These are phyloP conservation scores for Talaromyces sp. DNA, from an alignment of 2,329 filamentous ascomycete genomes.

Conservation along the genomic window DNA sequence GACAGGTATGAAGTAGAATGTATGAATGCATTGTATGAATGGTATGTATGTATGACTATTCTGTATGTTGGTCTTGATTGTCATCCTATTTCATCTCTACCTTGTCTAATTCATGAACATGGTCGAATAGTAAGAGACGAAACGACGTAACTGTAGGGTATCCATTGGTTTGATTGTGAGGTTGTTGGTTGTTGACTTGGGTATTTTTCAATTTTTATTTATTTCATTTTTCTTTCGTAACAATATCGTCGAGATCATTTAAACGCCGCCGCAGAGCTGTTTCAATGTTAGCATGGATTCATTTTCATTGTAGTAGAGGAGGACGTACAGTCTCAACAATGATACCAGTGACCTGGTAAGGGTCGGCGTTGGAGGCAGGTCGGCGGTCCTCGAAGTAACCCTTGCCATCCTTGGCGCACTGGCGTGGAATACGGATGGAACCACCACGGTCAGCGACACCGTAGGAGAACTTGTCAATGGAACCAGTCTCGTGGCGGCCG, in stretches of 20 bases:
- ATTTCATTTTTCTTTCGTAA: constrained; percentile 11
- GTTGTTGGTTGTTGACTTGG: constrained; percentile 3
- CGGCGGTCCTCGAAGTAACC: constrained; percentile 90
- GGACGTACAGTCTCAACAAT: constrained; percentile 66
- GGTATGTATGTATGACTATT: constrained; percentile 9
- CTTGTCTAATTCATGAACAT: constrained; percentile 14
- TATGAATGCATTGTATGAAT: constrained; percentile 10
- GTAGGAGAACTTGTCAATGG: constrained; percentile 89
- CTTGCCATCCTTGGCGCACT: constrained; percentile 80
- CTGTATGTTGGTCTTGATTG: constrained; percentile 9
- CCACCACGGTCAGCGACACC: constrained; percentile 95
- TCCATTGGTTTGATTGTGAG: constrained; percentile 10
- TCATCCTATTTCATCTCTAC: constrained; percentile 13
- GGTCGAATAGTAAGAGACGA: constrained; percentile 4
- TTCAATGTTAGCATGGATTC: not conserved
- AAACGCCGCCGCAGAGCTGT: constrained; percentile 43
- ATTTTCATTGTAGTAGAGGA: too few species aligned
- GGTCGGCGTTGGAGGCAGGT: constrained; percentile 81
- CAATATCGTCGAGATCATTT: constrained; percentile 40
- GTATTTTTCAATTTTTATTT: constrained; percentile 10
- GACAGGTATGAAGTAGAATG: not conserved
- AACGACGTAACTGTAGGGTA: constrained; percentile 10
- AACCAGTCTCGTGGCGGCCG: constrained; percentile 88
- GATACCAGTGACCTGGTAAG: constrained; percentile 80
- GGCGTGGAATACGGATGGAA: constrained; percentile 87